Conservation (phyloP, 257 asterid genomes). For the Nicotiana sylvestris region DNA sequence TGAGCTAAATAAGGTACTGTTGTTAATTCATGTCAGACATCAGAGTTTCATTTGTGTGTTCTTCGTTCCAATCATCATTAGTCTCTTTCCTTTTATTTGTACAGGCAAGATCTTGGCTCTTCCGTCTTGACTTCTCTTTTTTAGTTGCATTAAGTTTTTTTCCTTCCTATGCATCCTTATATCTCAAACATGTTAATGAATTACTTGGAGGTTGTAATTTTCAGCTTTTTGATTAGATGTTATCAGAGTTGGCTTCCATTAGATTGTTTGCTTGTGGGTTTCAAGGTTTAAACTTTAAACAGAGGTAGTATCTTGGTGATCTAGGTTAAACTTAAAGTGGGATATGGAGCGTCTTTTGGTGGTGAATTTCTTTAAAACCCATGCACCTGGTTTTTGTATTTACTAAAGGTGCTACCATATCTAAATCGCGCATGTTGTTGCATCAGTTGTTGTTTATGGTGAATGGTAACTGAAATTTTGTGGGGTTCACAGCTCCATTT, state of each 20-base stretch:
- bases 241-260: not conserved
- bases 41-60: not conserved
- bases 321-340: not conserved
- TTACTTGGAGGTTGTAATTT: not conserved
- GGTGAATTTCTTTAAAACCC: not conserved
- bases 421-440: not conserved
- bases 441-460: not conserved
- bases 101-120: not conserved
- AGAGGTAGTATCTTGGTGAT: not conserved
- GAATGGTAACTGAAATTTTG: not conserved
- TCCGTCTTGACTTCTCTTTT: not conserved
- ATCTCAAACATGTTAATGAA: not conserved
- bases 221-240: not conserved
- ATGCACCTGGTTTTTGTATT: not conserved
- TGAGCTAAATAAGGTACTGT: not conserved
- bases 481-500: not conserved
- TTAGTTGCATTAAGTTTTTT: not conserved
- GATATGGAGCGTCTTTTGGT: not conserved
- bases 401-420: no score
- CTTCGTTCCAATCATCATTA: not conserved
- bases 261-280: not conserved
- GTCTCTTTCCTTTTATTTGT: not conserved
- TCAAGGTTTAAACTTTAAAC: not conserved
- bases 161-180: not conserved
- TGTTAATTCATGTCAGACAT: not conserved